Percentiles rank a stretch among this genome's conserved stretches.
phyloP scores from a whole-genome alignment of 495 filamentous ascomycete species.

The Astrothelium subdiscretum region DNA sequence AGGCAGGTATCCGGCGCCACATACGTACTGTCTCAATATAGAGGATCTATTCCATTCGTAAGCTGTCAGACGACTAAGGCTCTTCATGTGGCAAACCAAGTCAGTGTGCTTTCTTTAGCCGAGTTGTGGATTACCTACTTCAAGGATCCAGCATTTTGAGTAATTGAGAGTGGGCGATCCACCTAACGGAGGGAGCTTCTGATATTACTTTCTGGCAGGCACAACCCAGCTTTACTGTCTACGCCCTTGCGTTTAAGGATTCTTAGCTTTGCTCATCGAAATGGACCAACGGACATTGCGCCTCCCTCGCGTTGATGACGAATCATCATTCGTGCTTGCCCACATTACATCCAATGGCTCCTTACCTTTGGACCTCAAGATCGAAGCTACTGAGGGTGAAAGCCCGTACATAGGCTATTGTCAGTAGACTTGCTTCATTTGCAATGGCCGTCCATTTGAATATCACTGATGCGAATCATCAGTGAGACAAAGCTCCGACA shows the following conservation, averaged over 20 bases:
- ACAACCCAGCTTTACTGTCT: neutral
- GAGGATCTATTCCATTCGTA: neutral
- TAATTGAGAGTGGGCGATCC: too few relatives aligned
- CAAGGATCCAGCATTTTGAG: too few relatives aligned
- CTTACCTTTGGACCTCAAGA: slow-evolving; percentile 44
- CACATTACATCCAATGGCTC: slow-evolving; percentile 39
- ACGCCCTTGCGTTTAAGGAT: neutral
- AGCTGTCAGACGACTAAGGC: too few relatives aligned
- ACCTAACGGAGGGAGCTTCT: too few relatives aligned
- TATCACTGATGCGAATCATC: slow-evolving; percentile 5
- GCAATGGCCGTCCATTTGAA: neutral
- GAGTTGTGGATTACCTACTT: too few relatives aligned
- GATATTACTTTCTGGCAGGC: neutral
- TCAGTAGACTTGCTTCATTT: slow-evolving; percentile 24
- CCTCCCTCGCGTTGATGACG: slow-evolving; percentile 22
- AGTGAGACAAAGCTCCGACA: neutral
- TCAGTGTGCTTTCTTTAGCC: too few relatives aligned
- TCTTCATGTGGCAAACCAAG: too few relatives aligned
- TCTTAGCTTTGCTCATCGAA: neutral
- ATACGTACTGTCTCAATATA: neutral
- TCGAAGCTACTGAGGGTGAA: slow-evolving; percentile 59
- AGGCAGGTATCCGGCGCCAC: neutral
- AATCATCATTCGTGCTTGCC: slow-evolving; percentile 44
- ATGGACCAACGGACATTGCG: slow-evolving; percentile 1
- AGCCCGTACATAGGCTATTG: slow-evolving; percentile 45